Conservation (phyloP, 805 yeast species). For the Yamadazyma sp. region DNA sequence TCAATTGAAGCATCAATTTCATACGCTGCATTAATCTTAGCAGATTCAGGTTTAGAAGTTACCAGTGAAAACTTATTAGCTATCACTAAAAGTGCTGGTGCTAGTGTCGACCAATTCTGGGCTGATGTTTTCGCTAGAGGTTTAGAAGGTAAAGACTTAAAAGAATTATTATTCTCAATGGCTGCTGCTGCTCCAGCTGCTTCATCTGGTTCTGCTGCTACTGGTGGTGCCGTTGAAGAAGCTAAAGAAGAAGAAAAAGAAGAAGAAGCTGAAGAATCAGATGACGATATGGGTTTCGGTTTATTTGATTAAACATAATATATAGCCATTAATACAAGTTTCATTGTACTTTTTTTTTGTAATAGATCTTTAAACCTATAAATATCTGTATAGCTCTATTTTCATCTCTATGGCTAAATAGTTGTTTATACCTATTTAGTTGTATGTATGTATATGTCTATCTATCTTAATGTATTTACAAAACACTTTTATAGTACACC, state of each 20-base stretch:
- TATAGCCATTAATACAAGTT: no score
- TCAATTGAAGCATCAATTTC: constrained; percentile 90
- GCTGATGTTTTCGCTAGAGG: constrained; percentile 88
- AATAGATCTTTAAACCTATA: no score
- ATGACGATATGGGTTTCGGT: constrained; percentile 92
- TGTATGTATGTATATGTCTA: no score
- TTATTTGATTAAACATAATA: constrained; percentile 93
- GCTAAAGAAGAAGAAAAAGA: constrained; percentile 63
- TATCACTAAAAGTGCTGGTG: constrained; percentile 78
- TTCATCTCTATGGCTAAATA: no score
- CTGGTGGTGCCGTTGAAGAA: constrained; percentile 34
- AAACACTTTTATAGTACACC: no score
- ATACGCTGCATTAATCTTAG: constrained; percentile 97
- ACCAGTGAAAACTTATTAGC: constrained; percentile 79
- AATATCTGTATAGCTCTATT: no score
- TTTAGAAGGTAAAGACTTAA: constrained; percentile 77
- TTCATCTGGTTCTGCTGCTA: constrained; percentile 30
- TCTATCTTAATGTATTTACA: no score
- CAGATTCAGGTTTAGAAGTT: constrained; percentile 95
- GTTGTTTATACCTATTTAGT: no score
- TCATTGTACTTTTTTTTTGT: no score
- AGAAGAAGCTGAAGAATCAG: constrained; percentile 63
- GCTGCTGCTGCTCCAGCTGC: constrained; percentile 49
- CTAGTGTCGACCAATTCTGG: constrained; percentile 78
- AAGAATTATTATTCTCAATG: constrained; percentile 62